Base-by-base conservation (phyloP, 257 asterid genomes). In the Fraxinus excelsior region DNA sequence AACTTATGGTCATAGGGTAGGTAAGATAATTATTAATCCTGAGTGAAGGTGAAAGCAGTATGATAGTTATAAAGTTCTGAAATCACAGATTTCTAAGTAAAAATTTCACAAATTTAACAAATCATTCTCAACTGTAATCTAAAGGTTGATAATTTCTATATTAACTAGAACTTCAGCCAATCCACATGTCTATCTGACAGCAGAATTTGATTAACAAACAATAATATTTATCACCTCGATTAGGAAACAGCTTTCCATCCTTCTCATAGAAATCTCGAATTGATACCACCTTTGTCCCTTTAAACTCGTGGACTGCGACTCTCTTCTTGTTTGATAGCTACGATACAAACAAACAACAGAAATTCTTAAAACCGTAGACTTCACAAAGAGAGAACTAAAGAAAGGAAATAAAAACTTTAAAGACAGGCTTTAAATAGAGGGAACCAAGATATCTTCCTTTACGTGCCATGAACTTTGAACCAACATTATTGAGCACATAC, bases 251-350 rank as follows among this genome's bases (percentile, higher is more conserved):
- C 60, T 79, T 76, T 71, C 94, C 97, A 67, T 86, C 88, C 74
- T 85, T 86, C 11, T 58, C 49, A 74, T 37, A 68, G 78, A 80
- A 87, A 78, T 90, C 94, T 37, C 89, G 85, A 35, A 92, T 82
- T 26, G 91, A 81, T 60, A 92, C 93, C 84, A 89, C 64, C 5
- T 79, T 49, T 73, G 82, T 60, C 80, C 94, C 92, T 49, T 60
- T 35, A 3, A 31, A 26, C 12, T 84, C 83, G 74, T 75, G 82
- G 77, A 86, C 37, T n/a, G 86, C 77, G 65, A 92, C 91, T 76
- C 73, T 89, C 88, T 90, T 83, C 68, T 70, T 80, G 66, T 81
- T 75, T 19, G 94, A 83, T 38, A 90, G 76, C 97, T 92, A 84
- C 81, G 81, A 51, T 25, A 66, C 74, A 19, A 79, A 69, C 76